Evolutionary conservation across 345 rosid species (phyloP).

Genomic region (Eucalyptus urophylla): DNA sequence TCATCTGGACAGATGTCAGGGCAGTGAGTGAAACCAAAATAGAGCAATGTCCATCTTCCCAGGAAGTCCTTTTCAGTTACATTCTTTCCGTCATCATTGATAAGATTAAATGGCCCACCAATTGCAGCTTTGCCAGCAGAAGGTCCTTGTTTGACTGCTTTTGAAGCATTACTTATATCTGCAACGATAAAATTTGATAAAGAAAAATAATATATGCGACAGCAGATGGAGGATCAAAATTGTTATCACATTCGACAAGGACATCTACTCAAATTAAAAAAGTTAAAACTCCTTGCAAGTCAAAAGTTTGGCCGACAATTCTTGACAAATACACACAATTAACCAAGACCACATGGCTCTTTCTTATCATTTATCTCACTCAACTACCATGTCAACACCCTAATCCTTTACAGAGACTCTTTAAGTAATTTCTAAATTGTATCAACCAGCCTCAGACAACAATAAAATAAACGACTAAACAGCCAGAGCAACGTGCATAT

Average conservation of each 20-base stretch:
- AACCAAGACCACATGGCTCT: neutral
- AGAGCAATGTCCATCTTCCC: conserved; percentile 85
- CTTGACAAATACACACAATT: neutral
- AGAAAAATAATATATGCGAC: neutral
- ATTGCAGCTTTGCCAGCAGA: conserved; percentile 92
- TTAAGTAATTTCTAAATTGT: neutral
- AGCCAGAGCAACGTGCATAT: neutral
- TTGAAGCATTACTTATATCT: conserved; percentile 63
- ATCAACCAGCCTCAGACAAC: neutral
- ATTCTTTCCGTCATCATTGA: conserved; percentile 71
- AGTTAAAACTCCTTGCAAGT: neutral
- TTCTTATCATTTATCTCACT: neutral
- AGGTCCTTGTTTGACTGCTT: conserved; percentile 88
- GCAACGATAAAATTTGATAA: neutral
- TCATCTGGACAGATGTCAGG: conserved; percentile 99
- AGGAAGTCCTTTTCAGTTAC: conserved; percentile 70
- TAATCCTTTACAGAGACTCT: neutral
- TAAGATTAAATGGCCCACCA: conserved; percentile 86
- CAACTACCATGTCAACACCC: neutral
- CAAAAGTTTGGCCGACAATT: neutral
- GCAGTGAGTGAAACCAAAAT: conserved; percentile 98
- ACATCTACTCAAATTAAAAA: neutral
- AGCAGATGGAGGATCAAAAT: neutral
- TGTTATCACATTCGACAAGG: neutral
- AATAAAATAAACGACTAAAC: neutral